phyloP scores from a whole-genome alignment of 352 stramenopile genomes.

The Phytophthora boehmeriae region DNA sequence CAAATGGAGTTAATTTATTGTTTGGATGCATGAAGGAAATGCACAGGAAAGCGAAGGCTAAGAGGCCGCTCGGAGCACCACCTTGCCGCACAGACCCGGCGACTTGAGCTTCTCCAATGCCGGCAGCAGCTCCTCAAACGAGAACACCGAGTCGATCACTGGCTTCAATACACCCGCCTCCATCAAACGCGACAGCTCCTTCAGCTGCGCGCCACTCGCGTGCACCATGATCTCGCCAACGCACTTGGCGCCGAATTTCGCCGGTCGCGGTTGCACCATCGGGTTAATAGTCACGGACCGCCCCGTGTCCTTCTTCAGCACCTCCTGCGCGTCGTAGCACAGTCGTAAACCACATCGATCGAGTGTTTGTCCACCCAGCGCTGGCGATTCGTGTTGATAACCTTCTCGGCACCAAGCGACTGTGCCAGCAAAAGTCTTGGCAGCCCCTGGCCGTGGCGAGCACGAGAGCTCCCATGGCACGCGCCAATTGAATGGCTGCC shows the following conservation, averaged over 20 bases:
- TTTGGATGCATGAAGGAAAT: constrained; percentile 55
- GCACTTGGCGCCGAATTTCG: constrained; percentile 22
- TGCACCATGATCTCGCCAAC: too few relatives aligned
- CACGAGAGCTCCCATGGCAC: constrained; percentile 51
- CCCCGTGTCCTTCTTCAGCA: constrained; percentile 26
- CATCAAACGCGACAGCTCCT: constrained; percentile 40
- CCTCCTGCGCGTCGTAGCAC: constrained; percentile 31
- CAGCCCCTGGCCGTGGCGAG: constrained; percentile 63
- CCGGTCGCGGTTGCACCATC: constrained; percentile 7
- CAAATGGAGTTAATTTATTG: neutral
- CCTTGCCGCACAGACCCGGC: constrained; percentile 50
- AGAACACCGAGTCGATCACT: too few relatives aligned
- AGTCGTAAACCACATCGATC: constrained; percentile 44
- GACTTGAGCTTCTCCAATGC: too few relatives aligned
- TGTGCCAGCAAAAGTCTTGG: constrained; percentile 63
- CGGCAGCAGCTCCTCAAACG: too few relatives aligned
- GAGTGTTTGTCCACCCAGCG: constrained; percentile 40
- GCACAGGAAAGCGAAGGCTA: constrained; percentile 8
- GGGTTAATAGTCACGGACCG: constrained; percentile 27
- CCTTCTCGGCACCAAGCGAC: constrained; percentile 43
- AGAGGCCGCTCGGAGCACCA: constrained; percentile 45
- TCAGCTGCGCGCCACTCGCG: constrained; percentile 39
- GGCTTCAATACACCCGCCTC: constrained; percentile 33
- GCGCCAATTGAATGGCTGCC: constrained; percentile 61
- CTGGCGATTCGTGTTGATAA: constrained; percentile 66